phyloP scores from a whole-genome alignment of 192 early-diverging fungal genomes.

The Coemansia sp. region DNA sequence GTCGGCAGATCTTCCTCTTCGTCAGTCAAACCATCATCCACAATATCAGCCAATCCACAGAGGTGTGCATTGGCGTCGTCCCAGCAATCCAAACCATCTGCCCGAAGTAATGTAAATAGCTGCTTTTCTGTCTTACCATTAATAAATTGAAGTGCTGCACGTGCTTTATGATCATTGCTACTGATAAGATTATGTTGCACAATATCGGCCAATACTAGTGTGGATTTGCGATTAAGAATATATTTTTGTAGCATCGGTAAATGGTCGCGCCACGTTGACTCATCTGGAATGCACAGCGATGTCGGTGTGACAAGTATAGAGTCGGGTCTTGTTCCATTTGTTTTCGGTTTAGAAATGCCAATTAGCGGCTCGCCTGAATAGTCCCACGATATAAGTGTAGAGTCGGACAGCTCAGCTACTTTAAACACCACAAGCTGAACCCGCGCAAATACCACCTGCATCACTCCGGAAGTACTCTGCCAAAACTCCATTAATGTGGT shows the following conservation, averaged over 20 bases:
- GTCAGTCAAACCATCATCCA: neutral
- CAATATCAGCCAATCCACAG: constrained; percentile 3
- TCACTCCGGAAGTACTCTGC: neutral
- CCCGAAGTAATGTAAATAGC: neutral
- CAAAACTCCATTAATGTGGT: constrained; percentile 6
- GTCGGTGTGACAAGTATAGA: neutral
- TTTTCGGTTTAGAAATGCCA: neutral
- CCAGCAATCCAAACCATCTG: constrained; percentile 18
- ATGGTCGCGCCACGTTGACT: constrained; percentile 15
- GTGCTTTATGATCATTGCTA: neutral
- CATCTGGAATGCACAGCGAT: constrained; percentile 17
- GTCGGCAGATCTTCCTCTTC: constrained; percentile 31
- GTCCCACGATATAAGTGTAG: constrained; percentile 16
- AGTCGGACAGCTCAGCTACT: neutral
- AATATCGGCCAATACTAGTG: constrained; percentile 4
- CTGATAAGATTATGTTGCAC: neutral
- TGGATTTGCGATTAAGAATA: neutral
- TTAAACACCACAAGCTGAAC: constrained; percentile 8
- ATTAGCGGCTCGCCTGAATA: constrained; percentile 5
- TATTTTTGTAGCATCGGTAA: constrained; percentile 17
- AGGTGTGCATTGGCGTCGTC: constrained; percentile 18
- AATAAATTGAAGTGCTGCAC: constrained; percentile 6
- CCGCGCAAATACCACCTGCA: constrained; percentile 20
- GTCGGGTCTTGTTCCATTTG: neutral
- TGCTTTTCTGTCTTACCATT: neutral